phyloP scores from a whole-genome alignment of 768 basidiomycete genomes.

The Mycena vitilis region DNA sequence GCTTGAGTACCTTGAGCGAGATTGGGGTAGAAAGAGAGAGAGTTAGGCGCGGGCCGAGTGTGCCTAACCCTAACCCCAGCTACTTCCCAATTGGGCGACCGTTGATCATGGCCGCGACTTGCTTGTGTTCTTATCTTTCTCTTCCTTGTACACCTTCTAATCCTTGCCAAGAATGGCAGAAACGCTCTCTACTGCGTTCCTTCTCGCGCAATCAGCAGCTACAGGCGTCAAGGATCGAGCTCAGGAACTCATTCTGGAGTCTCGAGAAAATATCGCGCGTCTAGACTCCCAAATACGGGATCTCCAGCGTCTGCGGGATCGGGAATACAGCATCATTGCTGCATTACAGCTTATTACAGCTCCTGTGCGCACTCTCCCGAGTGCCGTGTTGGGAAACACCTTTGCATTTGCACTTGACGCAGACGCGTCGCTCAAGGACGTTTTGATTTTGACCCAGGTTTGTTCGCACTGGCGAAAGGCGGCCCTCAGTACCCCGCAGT shows the following conservation, averaged over 20 bases:
- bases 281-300: conserved; percentile 27
- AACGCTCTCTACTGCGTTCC: conserved; percentile 25
- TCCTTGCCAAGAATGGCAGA: conserved; percentile 20
- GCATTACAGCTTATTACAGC: conserved; percentile 18
- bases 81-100: no score
- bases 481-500: conserved; percentile 19
- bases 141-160: not conserved
- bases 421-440: conserved; percentile 8
- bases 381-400: conserved; percentile 15
- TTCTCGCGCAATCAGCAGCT: conserved; percentile 25
- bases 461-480: conserved; percentile 23
- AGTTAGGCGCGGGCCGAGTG: no score
- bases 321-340: conserved; percentile 19
- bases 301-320: conserved; percentile 15
- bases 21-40: no score
- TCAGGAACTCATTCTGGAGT: conserved; percentile 19
- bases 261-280: conserved; percentile 13
- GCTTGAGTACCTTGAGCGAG: no score
- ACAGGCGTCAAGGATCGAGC: conserved; percentile 19
- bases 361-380: conserved; percentile 23
- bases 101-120: no score
- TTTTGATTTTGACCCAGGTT: conserved; percentile 26
- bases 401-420: conserved; percentile 8
- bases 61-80: no score
- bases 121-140: no score